phyloP scores from a whole-genome alignment of 345 rosid species.

The Isatis tinctoria region DNA sequence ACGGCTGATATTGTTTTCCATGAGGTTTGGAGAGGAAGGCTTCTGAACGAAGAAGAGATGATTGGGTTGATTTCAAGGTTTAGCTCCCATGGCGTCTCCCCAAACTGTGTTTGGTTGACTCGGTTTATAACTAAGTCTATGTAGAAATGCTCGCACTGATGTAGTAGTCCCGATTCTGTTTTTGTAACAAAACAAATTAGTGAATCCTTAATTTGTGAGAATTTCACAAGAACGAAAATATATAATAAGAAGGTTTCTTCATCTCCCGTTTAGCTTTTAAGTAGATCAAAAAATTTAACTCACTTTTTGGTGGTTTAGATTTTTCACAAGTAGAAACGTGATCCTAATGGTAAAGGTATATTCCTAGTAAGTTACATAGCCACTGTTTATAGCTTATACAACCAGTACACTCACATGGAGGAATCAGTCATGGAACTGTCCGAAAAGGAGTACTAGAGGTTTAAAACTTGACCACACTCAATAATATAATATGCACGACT shows the following conservation, averaged over 20 bases:
- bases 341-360: background rate
- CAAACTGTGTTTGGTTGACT: conserved; percentile 38
- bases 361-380: background rate
- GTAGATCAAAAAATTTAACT: too few relatives aligned
- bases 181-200: too few relatives aligned
- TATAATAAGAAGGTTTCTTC: too few relatives aligned
- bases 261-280: too few relatives aligned
- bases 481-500: background rate
- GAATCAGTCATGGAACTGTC: background rate
- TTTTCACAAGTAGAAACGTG: background rate
- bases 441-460: background rate
- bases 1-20: conserved; percentile 49
- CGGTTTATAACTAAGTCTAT: conserved; percentile 45
- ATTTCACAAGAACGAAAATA: too few relatives aligned
- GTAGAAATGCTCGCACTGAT: conserved; percentile 34
- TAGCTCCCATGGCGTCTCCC: conserved; percentile 46
- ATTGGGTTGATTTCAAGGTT: conserved; percentile 44
- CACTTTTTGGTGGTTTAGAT: too few relatives aligned
- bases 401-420: background rate
- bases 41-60: conserved; percentile 37
- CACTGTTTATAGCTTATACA: background rate
- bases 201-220: too few relatives aligned
- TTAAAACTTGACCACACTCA: background rate
- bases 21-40: conserved; percentile 32
- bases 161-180: too few relatives aligned